Evolutionary conservation across 1,284 basidiomycete species (phyloP).

Genomic region (Ustilago sp.): DNA sequence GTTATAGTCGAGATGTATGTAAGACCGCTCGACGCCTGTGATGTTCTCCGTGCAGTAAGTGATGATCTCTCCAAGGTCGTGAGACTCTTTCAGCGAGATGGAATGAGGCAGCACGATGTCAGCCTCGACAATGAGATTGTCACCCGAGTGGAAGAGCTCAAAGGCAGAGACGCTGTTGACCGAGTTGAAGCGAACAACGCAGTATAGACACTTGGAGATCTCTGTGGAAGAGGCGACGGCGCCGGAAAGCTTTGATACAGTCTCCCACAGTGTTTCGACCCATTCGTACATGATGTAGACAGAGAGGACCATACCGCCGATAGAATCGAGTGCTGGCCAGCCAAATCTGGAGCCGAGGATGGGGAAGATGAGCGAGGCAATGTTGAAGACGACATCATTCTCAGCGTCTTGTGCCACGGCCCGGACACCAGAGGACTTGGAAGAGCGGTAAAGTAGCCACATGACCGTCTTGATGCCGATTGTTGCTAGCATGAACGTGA

Average conservation of each 20-base stretch:
- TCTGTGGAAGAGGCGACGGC: slow-evolving; percentile 56
- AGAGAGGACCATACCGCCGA: slow-evolving; percentile 59
- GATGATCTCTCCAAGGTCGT: slow-evolving; percentile 67
- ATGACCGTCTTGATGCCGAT: slow-evolving; percentile 73
- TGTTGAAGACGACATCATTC: slow-evolving; percentile 74
- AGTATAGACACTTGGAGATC: slow-evolving; percentile 63
- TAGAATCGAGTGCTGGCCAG: slow-evolving; percentile 62
- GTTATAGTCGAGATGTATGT: slow-evolving; percentile 66
- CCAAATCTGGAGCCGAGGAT: slow-evolving; percentile 66
- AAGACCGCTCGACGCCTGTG: slow-evolving; percentile 57
- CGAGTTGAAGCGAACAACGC: slow-evolving; percentile 64
- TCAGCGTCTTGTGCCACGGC: slow-evolving; percentile 72
- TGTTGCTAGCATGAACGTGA: slow-evolving; percentile 73
- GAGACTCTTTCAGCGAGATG: slow-evolving; percentile 65
- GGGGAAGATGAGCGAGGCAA: slow-evolving; percentile 74
- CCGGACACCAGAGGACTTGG: slow-evolving; percentile 69
- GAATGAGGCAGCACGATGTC: slow-evolving; percentile 64
- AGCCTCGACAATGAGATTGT: slow-evolving; percentile 66
- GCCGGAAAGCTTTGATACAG: slow-evolving; percentile 63
- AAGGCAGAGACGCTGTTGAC: slow-evolving; percentile 64
- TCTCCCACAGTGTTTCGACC: slow-evolving; percentile 63
- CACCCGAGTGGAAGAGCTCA: slow-evolving; percentile 67
- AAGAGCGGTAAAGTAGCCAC: slow-evolving; percentile 70
- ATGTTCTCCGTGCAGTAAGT: slow-evolving; percentile 65
- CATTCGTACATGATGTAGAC: slow-evolving; percentile 68